A percentile compares a stretch with the other conserved stretches of the same genome.
phyloP scores from a whole-genome alignment of 202 grass and related monocot genomes.

The Zizania palustris region DNA sequence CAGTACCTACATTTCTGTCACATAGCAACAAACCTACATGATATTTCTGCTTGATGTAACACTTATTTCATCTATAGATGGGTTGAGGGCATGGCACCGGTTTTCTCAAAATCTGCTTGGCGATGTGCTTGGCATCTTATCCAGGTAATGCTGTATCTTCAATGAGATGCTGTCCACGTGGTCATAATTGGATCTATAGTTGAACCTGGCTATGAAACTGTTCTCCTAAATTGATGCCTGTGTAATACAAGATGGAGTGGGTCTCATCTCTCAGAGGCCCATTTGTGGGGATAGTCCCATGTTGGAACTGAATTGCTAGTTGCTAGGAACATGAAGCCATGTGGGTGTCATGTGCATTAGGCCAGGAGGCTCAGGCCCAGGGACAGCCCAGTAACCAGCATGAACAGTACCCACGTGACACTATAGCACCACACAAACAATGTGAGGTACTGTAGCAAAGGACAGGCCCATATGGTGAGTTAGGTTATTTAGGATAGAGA shows the following conservation, averaged over 20 bases:
- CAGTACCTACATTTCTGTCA: neutral
- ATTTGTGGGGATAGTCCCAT: conserved; percentile 5
- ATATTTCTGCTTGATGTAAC: conserved; percentile 26
- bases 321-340: conserved; percentile 24
- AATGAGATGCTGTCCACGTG: conserved; percentile 34
- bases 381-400: no score
- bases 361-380: no score
- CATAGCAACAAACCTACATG: conserved; percentile 13
- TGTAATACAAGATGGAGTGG: conserved; percentile 22
- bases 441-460: no score
- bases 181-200: neutral
- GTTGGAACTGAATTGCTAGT: neutral
- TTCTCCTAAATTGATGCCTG: conserved; percentile 17
- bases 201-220: neutral
- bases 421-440: no score
- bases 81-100: conserved; percentile 87
- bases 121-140: conserved; percentile 95
- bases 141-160: conserved; percentile 54
- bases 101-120: conserved; percentile 92
- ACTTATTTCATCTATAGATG: conserved; percentile 61
- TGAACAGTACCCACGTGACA: no score
- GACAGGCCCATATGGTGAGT: no score
- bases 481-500: no score
- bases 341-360: neutral
- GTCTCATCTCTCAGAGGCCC: neutral